Evolutionary conservation across 2,329 filamentous ascomycete species (phyloP), one percentile per base, ranked within the genome.

Genomic region (Penicillium sclerotigenum): DNA sequence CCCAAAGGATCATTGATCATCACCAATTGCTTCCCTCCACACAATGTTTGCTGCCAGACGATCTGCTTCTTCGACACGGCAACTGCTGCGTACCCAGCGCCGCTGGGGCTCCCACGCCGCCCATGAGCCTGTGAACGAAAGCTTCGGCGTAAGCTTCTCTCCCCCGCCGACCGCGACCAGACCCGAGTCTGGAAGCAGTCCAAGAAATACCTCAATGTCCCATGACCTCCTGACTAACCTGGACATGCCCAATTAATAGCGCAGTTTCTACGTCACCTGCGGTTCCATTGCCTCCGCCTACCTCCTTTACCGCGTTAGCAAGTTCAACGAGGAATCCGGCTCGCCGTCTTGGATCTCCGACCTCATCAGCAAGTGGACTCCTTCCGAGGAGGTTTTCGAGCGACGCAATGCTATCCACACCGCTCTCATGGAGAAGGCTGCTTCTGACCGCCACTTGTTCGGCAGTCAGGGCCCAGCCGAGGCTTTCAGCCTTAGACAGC

Each of bases 371-470:
- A 79, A 79, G 62, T 87, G 82, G 71, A 78, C 78, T 34, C 73
- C 80, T 22, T 79, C 79, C 56, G 77, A 83, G 64, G 78, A 82
- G 57, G 69, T 75, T 40, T 83, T 79, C 72, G 80, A 80, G 52
- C 74, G 79, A 63, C 77, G 80, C 64, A 88, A 87, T 68, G 79
- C 81, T 52, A 67, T 87, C 49, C 85, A 87, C 71, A 83, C 82
- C 11, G 75, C 77, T 56, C 80, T 82, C 61, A 74, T 87, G 60
- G 84, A 88, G 75, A 81, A 83, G 73, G 86, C 85, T 24, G 85
- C 82, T 34, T 74, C 77, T 48, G 86, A 89, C 69, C 76, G 83
- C 58, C 82, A 85, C 62, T 70, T 88, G 62, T 87, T 87, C 69
- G 75, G 79, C 29, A 77, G 73, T 56, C 71, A 73, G 54, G 65